Conservation (phyloP, 23 red algal species). For the Gracilaria domingensis region DNA sequence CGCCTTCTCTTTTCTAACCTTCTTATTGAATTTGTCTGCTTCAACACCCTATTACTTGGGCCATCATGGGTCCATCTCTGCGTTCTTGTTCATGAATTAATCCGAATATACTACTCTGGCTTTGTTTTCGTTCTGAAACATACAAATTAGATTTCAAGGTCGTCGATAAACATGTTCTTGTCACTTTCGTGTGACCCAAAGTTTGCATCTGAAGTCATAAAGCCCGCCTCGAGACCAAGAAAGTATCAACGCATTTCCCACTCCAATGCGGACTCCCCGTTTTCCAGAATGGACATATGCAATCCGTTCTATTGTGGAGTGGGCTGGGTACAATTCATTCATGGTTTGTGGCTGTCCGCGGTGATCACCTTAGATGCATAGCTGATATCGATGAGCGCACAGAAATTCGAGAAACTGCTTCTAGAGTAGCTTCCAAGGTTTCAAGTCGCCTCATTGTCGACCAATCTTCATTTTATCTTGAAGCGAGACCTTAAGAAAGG, state of each 20-base stretch:
- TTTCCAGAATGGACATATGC: background rate
- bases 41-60: background rate
- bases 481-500: conserved; percentile 60
- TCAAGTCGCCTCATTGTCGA: conserved; percentile 1
- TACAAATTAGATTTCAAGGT: background rate
- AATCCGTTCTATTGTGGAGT: conserved; percentile 34
- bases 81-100: background rate
- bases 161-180: background rate
- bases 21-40: conserved; percentile 2
- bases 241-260: conserved; percentile 33
- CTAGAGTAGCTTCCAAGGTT: conserved; percentile 46
- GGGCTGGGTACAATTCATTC: conserved; percentile 27
- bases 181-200: conserved; percentile 14
- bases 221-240: conserved; percentile 29
- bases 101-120: background rate
- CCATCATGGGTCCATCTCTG: background rate
- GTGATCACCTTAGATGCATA: conserved; percentile 25
- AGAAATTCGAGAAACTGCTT: conserved; percentile 34
- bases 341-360: conserved; percentile 19
- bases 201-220: conserved; percentile 18
- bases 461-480: conserved; percentile 20
- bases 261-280: background rate
- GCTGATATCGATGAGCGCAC: conserved; percentile 50
- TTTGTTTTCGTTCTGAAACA: background rate
- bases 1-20: conserved; percentile 36